Conservation (phyloP, 2,329 filamentous ascomycete species). For the Colletotrichum brevisporum region DNA sequence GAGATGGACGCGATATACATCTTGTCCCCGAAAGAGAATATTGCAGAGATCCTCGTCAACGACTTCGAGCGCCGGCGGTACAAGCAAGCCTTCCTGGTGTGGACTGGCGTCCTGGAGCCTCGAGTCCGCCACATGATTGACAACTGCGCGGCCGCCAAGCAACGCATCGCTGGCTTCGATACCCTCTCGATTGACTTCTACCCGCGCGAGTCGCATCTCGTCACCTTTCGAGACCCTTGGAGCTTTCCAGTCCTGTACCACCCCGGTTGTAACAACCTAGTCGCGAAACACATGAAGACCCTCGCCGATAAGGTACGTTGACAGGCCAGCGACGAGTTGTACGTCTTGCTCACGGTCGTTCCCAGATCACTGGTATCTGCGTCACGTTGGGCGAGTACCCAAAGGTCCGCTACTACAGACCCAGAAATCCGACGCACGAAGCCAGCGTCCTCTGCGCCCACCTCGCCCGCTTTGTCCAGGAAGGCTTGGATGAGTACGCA, state of each 20-base stretch:
- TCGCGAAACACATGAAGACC: slow-evolving; percentile 85
- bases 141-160: slow-evolving; percentile 75
- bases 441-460: slow-evolving; percentile 90
- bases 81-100: slow-evolving; percentile 83
- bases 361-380: slow-evolving; percentile 86
- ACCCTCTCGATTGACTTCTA: slow-evolving; percentile 91
- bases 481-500: slow-evolving; percentile 90
- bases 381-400: slow-evolving; percentile 95
- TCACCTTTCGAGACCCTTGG: slow-evolving; percentile 95
- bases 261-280: slow-evolving; percentile 86
- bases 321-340: slow-evolving; percentile 16
- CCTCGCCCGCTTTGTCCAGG: slow-evolving; percentile 90
- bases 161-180: slow-evolving; percentile 84
- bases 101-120: slow-evolving; percentile 83
- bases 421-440: slow-evolving; percentile 82
- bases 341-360: slow-evolving; percentile 38
- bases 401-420: slow-evolving; percentile 90
- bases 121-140: slow-evolving; percentile 82
- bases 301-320: slow-evolving; percentile 86
- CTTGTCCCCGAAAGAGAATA: slow-evolving; percentile 86
- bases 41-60: slow-evolving; percentile 93
- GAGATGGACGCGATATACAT: slow-evolving; percentile 97
- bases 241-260: slow-evolving; percentile 96
- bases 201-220: slow-evolving; percentile 89
- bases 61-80: slow-evolving; percentile 92